Conservation (phyloP, 106 monocot genomes). For the Dendrobium catenatum region DNA sequence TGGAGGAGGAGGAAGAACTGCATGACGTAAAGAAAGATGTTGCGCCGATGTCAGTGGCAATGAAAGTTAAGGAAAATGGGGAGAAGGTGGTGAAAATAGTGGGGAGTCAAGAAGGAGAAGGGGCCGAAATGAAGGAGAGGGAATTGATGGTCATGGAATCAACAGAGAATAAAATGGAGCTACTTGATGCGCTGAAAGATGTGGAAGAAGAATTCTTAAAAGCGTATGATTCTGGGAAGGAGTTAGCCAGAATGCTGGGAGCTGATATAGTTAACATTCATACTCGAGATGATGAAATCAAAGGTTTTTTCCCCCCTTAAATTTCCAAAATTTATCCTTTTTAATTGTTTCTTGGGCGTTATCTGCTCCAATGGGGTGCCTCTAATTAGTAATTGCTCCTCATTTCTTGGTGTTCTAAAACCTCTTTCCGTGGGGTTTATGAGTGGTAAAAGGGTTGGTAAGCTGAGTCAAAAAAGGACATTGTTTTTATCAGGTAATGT, state of each 20-base stretch:
- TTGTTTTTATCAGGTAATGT: not conserved
- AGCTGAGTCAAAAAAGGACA: not conserved
- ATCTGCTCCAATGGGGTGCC: not conserved
- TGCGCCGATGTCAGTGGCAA: slow-evolving; percentile 7
- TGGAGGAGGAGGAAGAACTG: slow-evolving; percentile 49
- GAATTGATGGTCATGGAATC: slow-evolving; percentile 29
- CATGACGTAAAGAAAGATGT: slow-evolving; percentile 1
- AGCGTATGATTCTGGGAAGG: slow-evolving; percentile 86
- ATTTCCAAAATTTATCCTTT: not conserved
- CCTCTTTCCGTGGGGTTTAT: not conserved
- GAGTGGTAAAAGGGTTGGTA: not conserved
- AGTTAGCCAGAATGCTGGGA: slow-evolving; percentile 84
- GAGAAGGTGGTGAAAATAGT: slow-evolving; percentile 8
- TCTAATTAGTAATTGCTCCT: not conserved
- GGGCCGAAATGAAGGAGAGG: slow-evolving; percentile 26
- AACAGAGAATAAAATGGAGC: slow-evolving; percentile 53
- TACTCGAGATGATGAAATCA: slow-evolving; percentile 41
- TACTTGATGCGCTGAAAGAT: slow-evolving; percentile 77
- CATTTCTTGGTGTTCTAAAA: not conserved
- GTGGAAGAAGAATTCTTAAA: slow-evolving; percentile 80
- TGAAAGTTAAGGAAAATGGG: not conserved
- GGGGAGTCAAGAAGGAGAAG: not conserved
- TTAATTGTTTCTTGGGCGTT: not conserved
- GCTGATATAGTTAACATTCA: slow-evolving; percentile 29
- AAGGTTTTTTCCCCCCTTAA: slow-evolving; percentile 40